Base-by-base conservation (phyloP, 495 filamentous ascomycete species). In the Penicillium verhagenii region DNA sequence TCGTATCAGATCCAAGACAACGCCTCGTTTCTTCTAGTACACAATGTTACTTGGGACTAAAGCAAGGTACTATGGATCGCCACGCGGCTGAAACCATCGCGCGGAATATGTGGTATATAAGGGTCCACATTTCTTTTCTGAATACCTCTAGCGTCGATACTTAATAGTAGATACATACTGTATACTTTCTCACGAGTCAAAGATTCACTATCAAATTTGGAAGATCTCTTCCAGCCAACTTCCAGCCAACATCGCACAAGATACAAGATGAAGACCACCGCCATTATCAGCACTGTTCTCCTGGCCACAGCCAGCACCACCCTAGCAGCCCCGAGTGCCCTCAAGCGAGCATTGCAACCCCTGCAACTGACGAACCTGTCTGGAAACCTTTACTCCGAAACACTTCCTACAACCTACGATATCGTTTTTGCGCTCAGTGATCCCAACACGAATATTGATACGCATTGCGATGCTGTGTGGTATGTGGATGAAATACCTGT, bases 341-440 rank as follows among this genome's bases (percentile, higher is more conserved):
- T 24, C 25, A 51, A 49, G 40, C 53, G 54, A 31, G 44, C 29
- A 21, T 33, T 58, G 6, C 16, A 59, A 26, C 45, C 58, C 1
- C 38, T 65, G 16, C 25, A 50, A 24, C 29, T 61, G 20, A 47
- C 25, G 1, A 38, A 54, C 18, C 33, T 65, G 18, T 21, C 18
- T 5, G 61, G 50, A 7, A 42, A 14, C 7, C 48, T 58, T 14
- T 58, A 56, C 42, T 16, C 16, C 6, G 40, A 60, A 7, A 45
- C 16, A 6, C 19, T 23, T 7, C 61, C 61, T 23, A 35, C 42
- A n/a, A 59, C 37, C 3, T 23, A 46, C 14, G 6, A 51, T 1
- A 28, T 61, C 16, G 18, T 5, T 4, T 56, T 65, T 37, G n/a
- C 37, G 3, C n/a, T 65, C n/a, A 65, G 43, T 4, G 61, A 65